Conservation (phyloP, 805 yeast genomes). For the Candida succiphila region DNA sequence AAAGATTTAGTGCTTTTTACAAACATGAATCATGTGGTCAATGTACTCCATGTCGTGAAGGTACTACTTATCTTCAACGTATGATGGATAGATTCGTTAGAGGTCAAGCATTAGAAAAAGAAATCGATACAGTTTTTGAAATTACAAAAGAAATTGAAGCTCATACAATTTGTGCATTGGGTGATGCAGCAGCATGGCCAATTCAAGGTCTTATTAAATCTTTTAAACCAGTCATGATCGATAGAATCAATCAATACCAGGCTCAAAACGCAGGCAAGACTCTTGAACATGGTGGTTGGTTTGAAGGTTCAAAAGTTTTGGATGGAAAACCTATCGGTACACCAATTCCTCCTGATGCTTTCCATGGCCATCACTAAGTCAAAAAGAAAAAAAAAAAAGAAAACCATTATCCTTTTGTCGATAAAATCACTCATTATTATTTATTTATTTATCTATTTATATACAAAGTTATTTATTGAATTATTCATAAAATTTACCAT, state of each 20-base stretch:
- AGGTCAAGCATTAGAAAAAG: conserved; percentile 75
- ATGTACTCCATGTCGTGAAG: conserved; percentile 93
- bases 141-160: conserved; percentile 84
- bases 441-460: background rate
- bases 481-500: no score
- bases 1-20: conserved; percentile 74
- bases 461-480: background rate
- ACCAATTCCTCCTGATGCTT: conserved; percentile 37
- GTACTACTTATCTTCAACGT: conserved; percentile 76
- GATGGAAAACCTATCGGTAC: conserved; percentile 59
- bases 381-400: no score
- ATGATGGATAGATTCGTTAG: conserved; percentile 74
- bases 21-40: conserved; percentile 93
- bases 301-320: conserved; percentile 41
- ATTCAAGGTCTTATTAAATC: conserved; percentile 80
- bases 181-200: conserved; percentile 94
- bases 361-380: conserved; percentile 17
- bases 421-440: no score
- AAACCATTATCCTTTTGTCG: no score
- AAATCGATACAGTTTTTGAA: conserved; percentile 78
- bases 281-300: conserved; percentile 61
- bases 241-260: conserved; percentile 59
- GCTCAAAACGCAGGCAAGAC: conserved; percentile 34
- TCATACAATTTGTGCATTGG: conserved; percentile 86
- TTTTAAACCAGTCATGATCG: conserved; percentile 75